Evolutionary conservation across 805 yeast genomes (phyloP).

Genomic region (Wickerhamiella kurtzmanii): DNA sequence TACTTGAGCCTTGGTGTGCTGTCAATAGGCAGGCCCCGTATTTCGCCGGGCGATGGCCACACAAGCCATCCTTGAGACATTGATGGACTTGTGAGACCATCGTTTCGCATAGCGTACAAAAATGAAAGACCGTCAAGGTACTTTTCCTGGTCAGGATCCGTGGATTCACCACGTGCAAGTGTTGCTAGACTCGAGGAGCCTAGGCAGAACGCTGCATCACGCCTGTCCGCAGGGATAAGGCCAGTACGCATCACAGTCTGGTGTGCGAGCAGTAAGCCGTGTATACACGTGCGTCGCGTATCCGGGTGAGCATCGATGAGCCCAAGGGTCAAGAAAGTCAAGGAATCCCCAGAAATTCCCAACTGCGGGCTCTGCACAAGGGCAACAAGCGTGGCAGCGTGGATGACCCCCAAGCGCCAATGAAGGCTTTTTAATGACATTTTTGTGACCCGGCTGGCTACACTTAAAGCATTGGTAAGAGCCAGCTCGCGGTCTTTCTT

Average conservation of each 20-base stretch:
- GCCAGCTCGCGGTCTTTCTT: neutral
- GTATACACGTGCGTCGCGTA: neutral
- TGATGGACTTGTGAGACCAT: neutral
- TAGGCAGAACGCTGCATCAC: neutral
- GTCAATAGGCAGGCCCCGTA: neutral
- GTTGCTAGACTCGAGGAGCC: neutral
- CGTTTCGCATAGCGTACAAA: neutral
- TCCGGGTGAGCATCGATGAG: neutral
- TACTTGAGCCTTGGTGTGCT: neutral
- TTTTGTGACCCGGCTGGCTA: neutral
- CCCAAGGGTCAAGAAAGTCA: neutral
- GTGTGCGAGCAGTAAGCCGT: neutral
- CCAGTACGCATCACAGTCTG: neutral
- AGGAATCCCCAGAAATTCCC: neutral
- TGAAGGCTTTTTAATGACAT: neutral
- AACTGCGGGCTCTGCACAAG: neutral
- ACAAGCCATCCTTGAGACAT: neutral
- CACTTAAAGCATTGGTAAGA: neutral
- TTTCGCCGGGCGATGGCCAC: neutral
- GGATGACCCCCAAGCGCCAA: slow-evolving; percentile 6
- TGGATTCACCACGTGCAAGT: neutral
- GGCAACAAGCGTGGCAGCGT: neutral
- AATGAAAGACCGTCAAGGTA: neutral
- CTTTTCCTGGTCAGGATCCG: neutral
- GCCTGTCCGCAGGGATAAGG: neutral